These are phyloP conservation scores for Eremothecium gossypii DNA, from an alignment of 1,139 yeast genomes.

Conservation along the genomic window DNA sequence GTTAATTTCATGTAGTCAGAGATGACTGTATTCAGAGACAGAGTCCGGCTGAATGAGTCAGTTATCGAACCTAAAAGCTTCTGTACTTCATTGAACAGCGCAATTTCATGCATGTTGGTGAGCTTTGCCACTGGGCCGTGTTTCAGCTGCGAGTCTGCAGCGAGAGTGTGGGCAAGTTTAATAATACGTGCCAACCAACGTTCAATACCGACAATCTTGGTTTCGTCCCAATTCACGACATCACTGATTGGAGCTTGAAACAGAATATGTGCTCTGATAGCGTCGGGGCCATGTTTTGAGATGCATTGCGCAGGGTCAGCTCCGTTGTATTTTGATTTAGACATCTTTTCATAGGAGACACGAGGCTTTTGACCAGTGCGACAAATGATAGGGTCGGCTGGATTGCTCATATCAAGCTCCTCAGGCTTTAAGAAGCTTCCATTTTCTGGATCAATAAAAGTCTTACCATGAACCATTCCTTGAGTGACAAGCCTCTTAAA, in stretches of 20 bases:
- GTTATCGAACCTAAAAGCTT: conserved; percentile 42
- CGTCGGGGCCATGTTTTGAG: conserved; percentile 80
- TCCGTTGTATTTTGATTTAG: conserved; percentile 90
- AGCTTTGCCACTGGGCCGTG: conserved; percentile 9
- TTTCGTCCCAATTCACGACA: conserved; percentile 81
- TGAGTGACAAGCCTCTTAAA: conserved; percentile 74
- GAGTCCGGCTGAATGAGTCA: conserved; percentile 46
- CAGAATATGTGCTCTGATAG: conserved; percentile 86
- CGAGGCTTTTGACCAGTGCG: conserved; percentile 44
- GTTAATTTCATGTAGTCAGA: conserved; percentile 88
- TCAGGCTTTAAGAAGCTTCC: conserved; percentile 72
- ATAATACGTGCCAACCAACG: conserved; percentile 72
- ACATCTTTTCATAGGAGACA: conserved; percentile 80
- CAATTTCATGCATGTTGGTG: conserved; percentile 38
- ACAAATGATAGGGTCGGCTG: conserved; percentile 39
- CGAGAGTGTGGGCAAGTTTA: conserved; percentile 31
- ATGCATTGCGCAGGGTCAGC: conserved; percentile 82
- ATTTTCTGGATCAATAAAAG: conserved; percentile 60
- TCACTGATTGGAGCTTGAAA: conserved; percentile 88
- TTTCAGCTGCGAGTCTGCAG: conserved; percentile 4
- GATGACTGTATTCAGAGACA: conserved; percentile 73
- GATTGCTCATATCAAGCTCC: conserved; percentile 44
- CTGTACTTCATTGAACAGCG: conserved; percentile 51
- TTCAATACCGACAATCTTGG: conserved; percentile 74
- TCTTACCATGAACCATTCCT: conserved; percentile 96